phyloP scores from a whole-genome alignment of 148 eudicot genomes.

The Cornus florida region DNA sequence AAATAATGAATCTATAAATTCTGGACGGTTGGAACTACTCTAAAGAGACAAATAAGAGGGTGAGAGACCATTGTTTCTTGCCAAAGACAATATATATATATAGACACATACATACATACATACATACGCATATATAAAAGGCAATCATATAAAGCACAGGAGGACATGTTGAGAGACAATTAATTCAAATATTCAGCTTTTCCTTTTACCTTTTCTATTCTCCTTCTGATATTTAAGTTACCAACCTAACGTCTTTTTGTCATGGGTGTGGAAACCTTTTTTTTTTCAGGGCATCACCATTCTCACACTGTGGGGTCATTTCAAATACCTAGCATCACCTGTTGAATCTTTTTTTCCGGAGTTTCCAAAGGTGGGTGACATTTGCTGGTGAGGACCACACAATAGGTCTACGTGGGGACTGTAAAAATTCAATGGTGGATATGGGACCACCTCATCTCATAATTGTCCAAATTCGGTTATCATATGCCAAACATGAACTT shows the following conservation, averaged over 20 bases:
- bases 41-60: too few relatives aligned
- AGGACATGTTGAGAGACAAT: conserved; percentile 26
- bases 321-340: neutral
- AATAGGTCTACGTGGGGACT: neutral
- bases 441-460: too few relatives aligned
- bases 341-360: neutral
- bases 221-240: conserved; percentile 6
- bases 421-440: too few relatives aligned
- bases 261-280: conserved; percentile 16
- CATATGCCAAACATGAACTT: too few relatives aligned
- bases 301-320: conserved; percentile 11
- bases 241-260: conserved; percentile 4
- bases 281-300: neutral
- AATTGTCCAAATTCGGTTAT: too few relatives aligned
- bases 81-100: too few relatives aligned
- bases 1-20: too few relatives aligned
- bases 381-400: conserved; percentile 3
- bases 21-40: too few relatives aligned
- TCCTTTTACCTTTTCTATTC: conserved; percentile 8
- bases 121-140: too few relatives aligned
- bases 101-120: too few relatives aligned
- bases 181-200: conserved; percentile 38
- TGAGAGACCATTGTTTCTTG: too few relatives aligned
- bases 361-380: neutral
- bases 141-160: conserved; percentile 3